Conservation (phyloP, 495 filamentous ascomycete species). For the Annulohypoxylon stygium region DNA sequence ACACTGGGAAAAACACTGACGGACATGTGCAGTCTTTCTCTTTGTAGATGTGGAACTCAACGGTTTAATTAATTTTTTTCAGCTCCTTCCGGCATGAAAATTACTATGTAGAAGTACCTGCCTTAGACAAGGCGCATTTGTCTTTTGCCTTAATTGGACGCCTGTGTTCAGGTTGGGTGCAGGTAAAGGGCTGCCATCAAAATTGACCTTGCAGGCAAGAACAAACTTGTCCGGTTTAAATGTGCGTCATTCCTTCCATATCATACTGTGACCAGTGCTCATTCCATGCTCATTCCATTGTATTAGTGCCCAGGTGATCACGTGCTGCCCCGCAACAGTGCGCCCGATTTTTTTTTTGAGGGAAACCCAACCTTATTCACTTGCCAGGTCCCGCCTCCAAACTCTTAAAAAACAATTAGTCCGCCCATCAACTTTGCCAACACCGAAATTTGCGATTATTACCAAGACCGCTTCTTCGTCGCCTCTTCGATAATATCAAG, state of each 20-base stretch:
- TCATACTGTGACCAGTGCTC: conserved; percentile 6
- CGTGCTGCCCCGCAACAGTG: conserved; percentile 49
- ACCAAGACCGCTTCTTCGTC: conserved; percentile 4
- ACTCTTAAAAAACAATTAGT: conserved; percentile 44
- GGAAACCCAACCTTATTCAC: conserved; percentile 45
- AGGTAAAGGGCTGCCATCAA: background rate
- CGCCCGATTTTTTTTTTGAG: conserved; percentile 45
- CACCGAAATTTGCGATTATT: conserved; percentile 37
- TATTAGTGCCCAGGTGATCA: conserved; percentile 47
- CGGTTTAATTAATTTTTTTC: background rate
- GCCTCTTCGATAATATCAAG: conserved; percentile 30
- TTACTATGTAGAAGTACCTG: background rate
- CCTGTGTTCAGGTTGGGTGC: conserved; percentile 6
- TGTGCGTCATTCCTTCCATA: conserved; percentile 40
- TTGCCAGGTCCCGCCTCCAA: conserved; percentile 44
- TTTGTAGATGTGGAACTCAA: background rate
- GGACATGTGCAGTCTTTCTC: too few species aligned
- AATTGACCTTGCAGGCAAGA: background rate
- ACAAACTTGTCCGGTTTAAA: conserved; percentile 23
- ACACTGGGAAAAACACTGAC: too few species aligned
- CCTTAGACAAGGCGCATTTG: conserved; percentile 1
- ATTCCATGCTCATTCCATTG: conserved; percentile 39
- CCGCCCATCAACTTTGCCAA: conserved; percentile 36
- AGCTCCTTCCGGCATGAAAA: conserved; percentile 6
- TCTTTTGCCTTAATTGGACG: conserved; percentile 2